Conservation (phyloP, 2,329 filamentous ascomycete species). For the Colletotrichum godetiae region DNA sequence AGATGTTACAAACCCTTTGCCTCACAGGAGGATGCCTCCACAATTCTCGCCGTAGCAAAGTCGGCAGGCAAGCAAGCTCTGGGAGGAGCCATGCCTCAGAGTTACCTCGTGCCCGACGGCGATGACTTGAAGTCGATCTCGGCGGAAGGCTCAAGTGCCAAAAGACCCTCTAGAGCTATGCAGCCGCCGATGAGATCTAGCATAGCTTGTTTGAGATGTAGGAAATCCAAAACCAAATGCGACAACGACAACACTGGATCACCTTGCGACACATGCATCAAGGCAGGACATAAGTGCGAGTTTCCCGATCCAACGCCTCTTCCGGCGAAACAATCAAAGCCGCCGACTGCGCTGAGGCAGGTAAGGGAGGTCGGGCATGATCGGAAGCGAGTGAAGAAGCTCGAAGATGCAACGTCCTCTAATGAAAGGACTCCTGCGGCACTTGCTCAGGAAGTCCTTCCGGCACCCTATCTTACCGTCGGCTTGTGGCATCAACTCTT, state of each 20-base stretch:
- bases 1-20: constrained; percentile 50
- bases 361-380: no score
- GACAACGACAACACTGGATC: constrained; percentile 72
- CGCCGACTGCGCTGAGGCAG: no score
- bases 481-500: constrained; percentile 77
- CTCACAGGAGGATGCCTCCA: constrained; percentile 41
- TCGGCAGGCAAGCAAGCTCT: constrained; percentile 40
- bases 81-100: constrained; percentile 32
- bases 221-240: constrained; percentile 88
- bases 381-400: no score
- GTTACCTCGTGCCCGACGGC: constrained; percentile 39
- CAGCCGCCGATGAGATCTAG: constrained; percentile 76
- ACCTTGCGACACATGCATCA: no score
- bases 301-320: no score
- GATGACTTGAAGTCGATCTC: constrained; percentile 39
- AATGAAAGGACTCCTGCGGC: no score
- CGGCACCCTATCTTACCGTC: constrained; percentile 70
- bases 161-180: constrained; percentile 55
- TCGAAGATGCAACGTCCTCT: no score
- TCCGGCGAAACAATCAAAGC: no score
- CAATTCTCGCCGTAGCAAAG: constrained; percentile 17
- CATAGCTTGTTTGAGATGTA: constrained; percentile 81
- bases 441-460: no score
- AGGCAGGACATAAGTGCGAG: no score
- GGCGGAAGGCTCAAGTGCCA: constrained; percentile 31